Evolutionary conservation across 2,329 filamentous ascomycete species (phyloP), one percentile per base, ranked within the genome.

Genomic region (Microsporum ferrugineum): DNA sequence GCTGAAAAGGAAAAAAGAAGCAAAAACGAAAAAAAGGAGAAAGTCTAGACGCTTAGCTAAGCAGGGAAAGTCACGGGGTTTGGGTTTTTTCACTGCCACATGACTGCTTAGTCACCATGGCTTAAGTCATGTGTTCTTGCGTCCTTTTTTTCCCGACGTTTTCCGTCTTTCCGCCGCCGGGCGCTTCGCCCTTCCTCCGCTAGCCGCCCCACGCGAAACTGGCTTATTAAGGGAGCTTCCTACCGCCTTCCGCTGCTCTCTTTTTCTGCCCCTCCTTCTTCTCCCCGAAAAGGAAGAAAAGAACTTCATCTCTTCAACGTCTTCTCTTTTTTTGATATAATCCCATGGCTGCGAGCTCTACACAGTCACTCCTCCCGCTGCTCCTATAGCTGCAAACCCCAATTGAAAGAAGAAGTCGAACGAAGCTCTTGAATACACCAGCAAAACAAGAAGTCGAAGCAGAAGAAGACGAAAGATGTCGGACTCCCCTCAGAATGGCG

Each of bases 141-240:
- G 17, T 23, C 17, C 12, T 8, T 31, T 8, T 29, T 23, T 14
- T 53, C 49, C 49, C 49, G 49, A 53, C 27, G 49, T 27, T 53
- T 53, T 53, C 49, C 49, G 49, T 29, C 49, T 29, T 53, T 34
- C 49, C 49, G 49, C 49, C 27, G 49, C 49, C 27, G 49, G 17
- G 49, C 49, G 49, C 49, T 53, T 53, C 49, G 39, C 39, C 17
- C 27, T 29, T 53, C 49, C 49, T 53, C 49, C 49, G 49, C 49
- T 53, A 53, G 49, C 49, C 49, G 49, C 49, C 49, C 49, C 49
- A 53, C 49, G 49, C 49, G 49, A 53, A 43, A 43, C 39, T 29
- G 1, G 49, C 49, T 53, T 53, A 53, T 33, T 53, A 53, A 53
- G 49, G 27, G 49, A n/a, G 23, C 49, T 34, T 23, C 17, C 27